Conservation (phyloP, 805 yeast genomes). For the Clavispora phyllophila region DNA sequence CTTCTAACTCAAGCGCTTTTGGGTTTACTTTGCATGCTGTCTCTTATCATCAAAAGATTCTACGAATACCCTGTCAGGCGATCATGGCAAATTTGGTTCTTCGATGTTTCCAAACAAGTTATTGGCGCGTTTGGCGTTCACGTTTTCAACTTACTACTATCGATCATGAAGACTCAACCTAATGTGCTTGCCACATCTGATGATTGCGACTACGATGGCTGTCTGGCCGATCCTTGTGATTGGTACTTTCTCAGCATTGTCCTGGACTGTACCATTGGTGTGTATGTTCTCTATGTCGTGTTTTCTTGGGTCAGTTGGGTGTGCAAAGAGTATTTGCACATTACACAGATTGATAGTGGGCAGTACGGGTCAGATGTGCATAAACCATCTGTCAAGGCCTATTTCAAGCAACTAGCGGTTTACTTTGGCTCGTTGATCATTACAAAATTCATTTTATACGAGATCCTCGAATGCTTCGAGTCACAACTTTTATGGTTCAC, state of each 20-base stretch:
- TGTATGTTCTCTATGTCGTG: constrained; percentile 62
- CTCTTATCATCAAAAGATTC: constrained; percentile 69
- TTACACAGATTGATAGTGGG: constrained; percentile 46
- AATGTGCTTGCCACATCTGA: neutral
- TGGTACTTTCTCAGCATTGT: constrained; percentile 90
- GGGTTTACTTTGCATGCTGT: constrained; percentile 72
- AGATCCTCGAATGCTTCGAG: constrained; percentile 63
- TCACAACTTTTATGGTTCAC: constrained; percentile 43
- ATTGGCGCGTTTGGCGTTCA: constrained; percentile 86
- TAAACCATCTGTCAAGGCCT: constrained; percentile 45
- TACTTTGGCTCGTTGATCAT: constrained; percentile 60
- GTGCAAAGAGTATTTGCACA: constrained; percentile 38
- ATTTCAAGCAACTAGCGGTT: constrained; percentile 63
- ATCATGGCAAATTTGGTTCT: constrained; percentile 84
- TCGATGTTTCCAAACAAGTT: constrained; percentile 85
- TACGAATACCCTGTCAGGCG: constrained; percentile 76
- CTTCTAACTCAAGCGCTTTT: constrained; percentile 67
- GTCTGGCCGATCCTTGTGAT: constrained; percentile 66
- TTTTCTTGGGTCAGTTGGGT: constrained; percentile 42
- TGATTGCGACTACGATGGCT: constrained; percentile 12
- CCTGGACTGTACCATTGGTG: constrained; percentile 91
- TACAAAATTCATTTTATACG: constrained; percentile 63
- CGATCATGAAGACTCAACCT: constrained; percentile 48
- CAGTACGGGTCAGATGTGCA: constrained; percentile 64
- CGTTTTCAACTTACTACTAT: constrained; percentile 64